These are phyloP conservation scores for Yamagishiella unicocca DNA, from an alignment of 139 green algal genomes.

Conservation along the genomic window DNA sequence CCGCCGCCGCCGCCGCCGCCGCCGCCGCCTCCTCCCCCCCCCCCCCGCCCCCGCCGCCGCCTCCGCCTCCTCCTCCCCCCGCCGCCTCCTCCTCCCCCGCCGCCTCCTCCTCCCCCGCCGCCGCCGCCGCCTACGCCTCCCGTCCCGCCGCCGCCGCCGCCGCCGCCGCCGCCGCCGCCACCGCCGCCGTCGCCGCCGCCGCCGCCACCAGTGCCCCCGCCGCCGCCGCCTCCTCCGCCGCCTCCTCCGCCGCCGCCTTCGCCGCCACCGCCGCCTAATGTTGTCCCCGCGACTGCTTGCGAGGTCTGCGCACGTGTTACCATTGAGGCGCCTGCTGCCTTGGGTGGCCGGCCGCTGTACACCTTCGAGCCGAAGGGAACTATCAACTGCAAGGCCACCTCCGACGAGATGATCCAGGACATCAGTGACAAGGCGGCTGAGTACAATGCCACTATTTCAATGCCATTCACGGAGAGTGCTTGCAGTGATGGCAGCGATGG, in stretches of 20 bases:
- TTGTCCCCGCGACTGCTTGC: not conserved
- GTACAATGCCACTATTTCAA: not conserved
- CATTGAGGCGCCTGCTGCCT: not conserved
- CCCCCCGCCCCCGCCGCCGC: not conserved
- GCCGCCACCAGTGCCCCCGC: not conserved
- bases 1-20: not conserved
- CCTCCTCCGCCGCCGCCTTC: not conserved
- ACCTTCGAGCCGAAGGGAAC: too few species aligned
- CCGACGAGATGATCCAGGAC: not conserved
- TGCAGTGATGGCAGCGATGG: too few species aligned
- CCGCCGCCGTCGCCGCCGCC: not conserved
- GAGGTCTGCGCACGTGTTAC: not conserved
- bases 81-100: not conserved
- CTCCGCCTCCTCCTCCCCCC: not conserved
- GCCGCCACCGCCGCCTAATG: not conserved
- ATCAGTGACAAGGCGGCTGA: not conserved
- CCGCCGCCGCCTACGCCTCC: not conserved
- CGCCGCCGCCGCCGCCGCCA: not conserved
- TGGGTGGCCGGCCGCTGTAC: not conserved
- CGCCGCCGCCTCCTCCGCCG: not conserved
- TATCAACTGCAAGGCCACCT: not conserved
- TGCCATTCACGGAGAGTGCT: not conserved
- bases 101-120: not conserved
- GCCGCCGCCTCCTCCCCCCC: not conserved
- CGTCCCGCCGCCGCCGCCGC: not conserved